phyloP scores from a whole-genome alignment of 805 yeast species.

The Groenewaldozyma tartarivorans region DNA sequence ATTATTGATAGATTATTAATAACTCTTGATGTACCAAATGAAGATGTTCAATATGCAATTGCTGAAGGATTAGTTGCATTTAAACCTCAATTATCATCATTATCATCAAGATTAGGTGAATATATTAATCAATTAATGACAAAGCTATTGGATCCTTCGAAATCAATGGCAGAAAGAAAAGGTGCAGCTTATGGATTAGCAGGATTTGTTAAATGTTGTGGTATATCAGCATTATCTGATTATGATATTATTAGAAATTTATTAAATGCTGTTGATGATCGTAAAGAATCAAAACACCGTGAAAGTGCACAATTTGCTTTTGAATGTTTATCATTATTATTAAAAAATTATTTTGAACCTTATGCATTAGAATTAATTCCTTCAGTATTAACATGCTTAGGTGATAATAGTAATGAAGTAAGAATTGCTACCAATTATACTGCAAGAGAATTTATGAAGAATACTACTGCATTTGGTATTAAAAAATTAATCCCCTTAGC shows the following conservation, averaged over 20 bases:
- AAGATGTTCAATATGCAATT: constrained; percentile 80
- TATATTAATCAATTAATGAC: constrained; percentile 52
- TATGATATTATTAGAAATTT: constrained; percentile 68
- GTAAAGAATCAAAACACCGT: constrained; percentile 59
- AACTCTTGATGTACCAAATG: constrained; percentile 80
- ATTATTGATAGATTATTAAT: constrained; percentile 62
- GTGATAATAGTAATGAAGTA: constrained; percentile 78
- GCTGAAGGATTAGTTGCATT: constrained; percentile 81
- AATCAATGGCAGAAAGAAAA: constrained; percentile 44
- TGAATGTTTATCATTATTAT: constrained; percentile 68
- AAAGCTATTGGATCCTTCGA: constrained; percentile 45
- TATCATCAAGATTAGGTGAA: constrained; percentile 34
- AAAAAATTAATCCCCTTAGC: constrained; percentile 87
- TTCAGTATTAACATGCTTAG: constrained; percentile 65
- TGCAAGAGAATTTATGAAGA: constrained; percentile 78
- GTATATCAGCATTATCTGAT: constrained; percentile 66
- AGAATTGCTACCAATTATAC: constrained; percentile 84
- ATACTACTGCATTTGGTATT: constrained; percentile 88
- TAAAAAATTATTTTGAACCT: constrained; percentile 83
- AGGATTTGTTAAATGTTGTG: constrained; percentile 85
- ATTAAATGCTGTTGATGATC: constrained; percentile 80
- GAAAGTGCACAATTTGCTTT: constrained; percentile 85
- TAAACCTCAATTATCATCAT: constrained; percentile 38
- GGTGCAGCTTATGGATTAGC: constrained; percentile 97
- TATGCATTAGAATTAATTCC: constrained; percentile 86